These are phyloP conservation scores for Phlyctochytrium arcticum DNA, from an alignment of 192 early-diverging fungal species.

Conservation along the genomic window DNA sequence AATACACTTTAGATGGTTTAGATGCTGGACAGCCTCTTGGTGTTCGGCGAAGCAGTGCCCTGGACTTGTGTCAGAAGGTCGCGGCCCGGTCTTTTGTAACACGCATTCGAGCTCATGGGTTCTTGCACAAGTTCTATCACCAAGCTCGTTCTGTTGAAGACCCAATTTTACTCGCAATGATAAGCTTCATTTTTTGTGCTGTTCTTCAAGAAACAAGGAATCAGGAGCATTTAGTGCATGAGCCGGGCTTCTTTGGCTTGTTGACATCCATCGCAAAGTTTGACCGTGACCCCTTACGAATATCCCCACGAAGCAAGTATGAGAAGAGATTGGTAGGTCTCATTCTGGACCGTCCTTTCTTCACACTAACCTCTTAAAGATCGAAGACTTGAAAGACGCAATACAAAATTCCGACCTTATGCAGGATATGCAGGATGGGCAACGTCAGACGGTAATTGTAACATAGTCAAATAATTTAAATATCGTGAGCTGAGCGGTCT, in stretches of 20 bases:
- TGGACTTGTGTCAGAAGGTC: constrained; percentile 52
- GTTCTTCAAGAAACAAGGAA: constrained; percentile 24
- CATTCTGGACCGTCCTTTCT: too few species aligned
- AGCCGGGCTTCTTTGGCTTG: constrained; percentile 23
- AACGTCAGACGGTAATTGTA: too few species aligned
- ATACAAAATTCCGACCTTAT: too few species aligned
- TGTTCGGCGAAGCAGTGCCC: constrained; percentile 35
- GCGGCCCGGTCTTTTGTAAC: constrained; percentile 31
- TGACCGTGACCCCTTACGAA: constrained; percentile 33
- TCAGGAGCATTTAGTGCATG: constrained; percentile 15
- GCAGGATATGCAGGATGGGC: too few species aligned
- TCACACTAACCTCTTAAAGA: too few species aligned
- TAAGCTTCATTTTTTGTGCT: constrained; percentile 37
- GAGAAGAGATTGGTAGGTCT: constrained; percentile 32
- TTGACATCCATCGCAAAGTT: constrained; percentile 22
- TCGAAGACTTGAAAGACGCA: too few species aligned
- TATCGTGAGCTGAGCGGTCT: too few species aligned
- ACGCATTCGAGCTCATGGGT: constrained; percentile 40
- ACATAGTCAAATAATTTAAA: too few species aligned
- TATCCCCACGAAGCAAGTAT: constrained; percentile 17
- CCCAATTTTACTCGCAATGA: constrained; percentile 36
- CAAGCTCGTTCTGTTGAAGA: constrained; percentile 30
- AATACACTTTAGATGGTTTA: constrained; percentile 54
- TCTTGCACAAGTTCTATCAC: constrained; percentile 36
- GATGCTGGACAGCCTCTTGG: constrained; percentile 34